These are phyloP conservation scores for Calamus simplicifolius DNA, from an alignment of 176 grass and related monocot genomes.

Conservation along the genomic window DNA sequence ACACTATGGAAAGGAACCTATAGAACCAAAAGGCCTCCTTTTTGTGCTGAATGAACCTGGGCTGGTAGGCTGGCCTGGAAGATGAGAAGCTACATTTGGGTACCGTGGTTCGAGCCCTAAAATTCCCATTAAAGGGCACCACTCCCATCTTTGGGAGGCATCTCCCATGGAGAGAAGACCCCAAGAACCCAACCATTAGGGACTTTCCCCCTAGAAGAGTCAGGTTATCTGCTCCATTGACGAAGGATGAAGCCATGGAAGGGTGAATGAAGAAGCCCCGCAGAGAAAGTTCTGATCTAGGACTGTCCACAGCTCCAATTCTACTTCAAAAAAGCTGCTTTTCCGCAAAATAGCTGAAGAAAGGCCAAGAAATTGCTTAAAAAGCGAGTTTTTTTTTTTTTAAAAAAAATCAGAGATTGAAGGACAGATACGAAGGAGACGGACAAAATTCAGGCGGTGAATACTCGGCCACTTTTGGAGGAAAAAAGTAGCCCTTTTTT, in stretches of 20 bases:
- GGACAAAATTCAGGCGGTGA: no score
- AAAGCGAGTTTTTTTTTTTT: no score
- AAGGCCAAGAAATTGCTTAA: no score
- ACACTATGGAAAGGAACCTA: constrained; percentile 82
- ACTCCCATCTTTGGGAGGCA: constrained; percentile 31
- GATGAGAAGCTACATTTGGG: constrained; percentile 41
- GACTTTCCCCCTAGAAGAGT: constrained; percentile 16
- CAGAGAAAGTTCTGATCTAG: no score
- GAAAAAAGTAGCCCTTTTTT: no score
- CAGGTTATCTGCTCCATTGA: constrained; percentile 35
- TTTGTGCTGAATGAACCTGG: constrained; percentile 98
- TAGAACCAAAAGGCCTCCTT: constrained; percentile 99
- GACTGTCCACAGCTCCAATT: no score
- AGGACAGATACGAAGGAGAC: no score
- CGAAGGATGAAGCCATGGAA: constrained; percentile 37
- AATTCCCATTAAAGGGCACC: constrained; percentile 8
- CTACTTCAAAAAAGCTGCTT: no score
- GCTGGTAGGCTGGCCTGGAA: constrained; percentile 39
- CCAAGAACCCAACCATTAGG: constrained; percentile 28
- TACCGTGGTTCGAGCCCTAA: constrained; percentile 2
- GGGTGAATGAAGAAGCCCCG: not conserved
- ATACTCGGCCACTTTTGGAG: no score
- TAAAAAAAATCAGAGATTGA: no score
- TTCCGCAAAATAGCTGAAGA: no score
- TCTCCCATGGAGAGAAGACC: constrained; percentile 12